Base-by-base conservation (phyloP, 306 rosid species). In the Glycyrrhiza uralensis region DNA sequence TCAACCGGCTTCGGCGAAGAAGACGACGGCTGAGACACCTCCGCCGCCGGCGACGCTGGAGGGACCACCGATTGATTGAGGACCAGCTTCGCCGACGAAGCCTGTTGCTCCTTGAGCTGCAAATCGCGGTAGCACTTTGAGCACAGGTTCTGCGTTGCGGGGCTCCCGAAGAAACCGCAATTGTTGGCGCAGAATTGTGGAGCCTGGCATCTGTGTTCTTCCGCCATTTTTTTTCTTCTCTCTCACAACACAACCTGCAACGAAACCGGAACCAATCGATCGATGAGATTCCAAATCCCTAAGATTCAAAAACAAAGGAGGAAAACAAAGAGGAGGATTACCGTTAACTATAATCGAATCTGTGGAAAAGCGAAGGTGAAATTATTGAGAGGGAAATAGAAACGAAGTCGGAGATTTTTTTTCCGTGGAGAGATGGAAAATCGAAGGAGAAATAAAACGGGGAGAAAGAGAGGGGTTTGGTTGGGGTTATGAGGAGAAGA, bases 81-180 rank as follows among this genome's bases (percentile, higher is more conserved):
- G 6, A 83, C 85, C 33, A 85, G 42, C 46, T 75, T 80, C 0
- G 89, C 89, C 8, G 85, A 71, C 58, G 89, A 85, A 59, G 92
- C 79, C 63, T 86, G 92, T 0, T 80, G 92, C 15, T 91, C 92
- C 26, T 85, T 82, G 5, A 85, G 70, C 79, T 88, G 89, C 10
- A 88, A 59, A 82, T 88, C 97, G 15, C 95, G 80, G 74, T 83
- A 82, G 56, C 97, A 91, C 32, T 85, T 85, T 5, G 97, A 91
- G 19, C 97, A 91, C 0, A 91, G 71, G 44, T 89, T 76, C 66
- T 81, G 85, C 22, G 89, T 91, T 5, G 96, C 84, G 5, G 84
- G 75, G 54, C 85, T 87, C 5, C 97, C 97, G 2, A 89, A 89
- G 80, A 91, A 91, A 1, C 97, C 97, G 51, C 96, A 91, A 73